phyloP scores from a whole-genome alignment of 768 basidiomycete species.

The Sutorius australiensis region DNA sequence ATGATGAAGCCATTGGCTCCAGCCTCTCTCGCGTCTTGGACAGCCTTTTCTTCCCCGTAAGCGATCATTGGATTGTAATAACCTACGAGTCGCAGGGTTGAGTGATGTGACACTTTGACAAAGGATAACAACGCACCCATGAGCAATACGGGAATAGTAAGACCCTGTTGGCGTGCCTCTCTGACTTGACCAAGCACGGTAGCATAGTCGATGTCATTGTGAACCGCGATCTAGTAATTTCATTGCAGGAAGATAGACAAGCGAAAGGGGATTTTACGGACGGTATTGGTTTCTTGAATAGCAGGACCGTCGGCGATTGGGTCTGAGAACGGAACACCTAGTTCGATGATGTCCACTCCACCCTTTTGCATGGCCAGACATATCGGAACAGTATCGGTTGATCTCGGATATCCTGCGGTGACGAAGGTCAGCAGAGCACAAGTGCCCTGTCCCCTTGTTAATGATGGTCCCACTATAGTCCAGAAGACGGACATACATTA shows the following conservation, averaged over 20 bases:
- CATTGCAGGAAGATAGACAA: background rate
- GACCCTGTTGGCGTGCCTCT: conserved; percentile 77
- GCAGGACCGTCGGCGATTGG: conserved; percentile 94
- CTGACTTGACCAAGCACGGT: conserved; percentile 70
- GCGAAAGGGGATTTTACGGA: conserved; percentile 1
- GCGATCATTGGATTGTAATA: conserved; percentile 97
- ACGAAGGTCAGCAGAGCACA: conserved; percentile 83
- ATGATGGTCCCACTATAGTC: background rate
- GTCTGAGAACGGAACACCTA: conserved; percentile 79
- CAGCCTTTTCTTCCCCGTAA: conserved; percentile 92
- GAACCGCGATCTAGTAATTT: conserved; percentile 69
- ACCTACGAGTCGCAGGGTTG: conserved; percentile 43
- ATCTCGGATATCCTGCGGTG: conserved; percentile 87
- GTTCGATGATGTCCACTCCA: conserved; percentile 91
- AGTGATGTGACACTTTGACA: background rate
- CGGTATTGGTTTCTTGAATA: conserved; percentile 93
- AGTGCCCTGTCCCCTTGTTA: conserved; percentile 26
- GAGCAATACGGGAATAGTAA: conserved; percentile 74
- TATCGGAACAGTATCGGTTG: conserved; percentile 77
- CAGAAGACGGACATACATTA: conserved; percentile 6
- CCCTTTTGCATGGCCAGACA: conserved; percentile 91
- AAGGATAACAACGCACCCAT: conserved; percentile 20
- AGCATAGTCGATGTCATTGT: conserved; percentile 74
- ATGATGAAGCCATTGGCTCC: conserved; percentile 98
- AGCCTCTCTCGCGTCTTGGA: conserved; percentile 81